A percentile compares a stretch with the other conserved stretches of the same genome.
Conservation (phyloP, 495 filamentous ascomycete genomes). For the Aspergillus taichungensis region DNA sequence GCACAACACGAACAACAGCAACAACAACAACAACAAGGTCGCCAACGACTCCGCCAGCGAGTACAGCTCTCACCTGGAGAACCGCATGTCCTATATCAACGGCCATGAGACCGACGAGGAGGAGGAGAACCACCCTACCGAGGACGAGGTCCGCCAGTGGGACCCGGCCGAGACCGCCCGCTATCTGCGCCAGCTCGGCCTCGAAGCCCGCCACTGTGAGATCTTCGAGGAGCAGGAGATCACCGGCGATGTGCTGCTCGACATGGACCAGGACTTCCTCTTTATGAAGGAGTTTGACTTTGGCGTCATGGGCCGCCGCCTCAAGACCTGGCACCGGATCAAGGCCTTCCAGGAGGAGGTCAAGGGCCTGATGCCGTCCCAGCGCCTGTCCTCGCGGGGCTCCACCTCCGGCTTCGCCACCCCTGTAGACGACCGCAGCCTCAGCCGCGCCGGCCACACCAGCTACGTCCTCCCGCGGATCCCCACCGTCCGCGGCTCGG, state of each 20-base stretch:
- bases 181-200: slow-evolving; percentile 69
- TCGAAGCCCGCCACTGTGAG: slow-evolving; percentile 79
- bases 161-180: slow-evolving; percentile 69
- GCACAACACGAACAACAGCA: slow-evolving; percentile 30
- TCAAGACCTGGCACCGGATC: slow-evolving; percentile 95
- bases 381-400: slow-evolving; percentile 15
- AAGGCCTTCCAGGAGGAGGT: slow-evolving; percentile 82
- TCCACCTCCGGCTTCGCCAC: slow-evolving; percentile 24
- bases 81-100: slow-evolving; percentile 80
- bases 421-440: slow-evolving; percentile 30
- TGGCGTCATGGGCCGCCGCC: slow-evolving; percentile 75
- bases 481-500: slow-evolving; percentile 37
- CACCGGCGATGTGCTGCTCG: slow-evolving; percentile 80
- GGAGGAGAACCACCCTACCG: slow-evolving; percentile 45
- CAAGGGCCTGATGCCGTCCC: slow-evolving; percentile 27
- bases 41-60: slow-evolving; percentile 82
- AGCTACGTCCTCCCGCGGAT: slow-evolving; percentile 53
- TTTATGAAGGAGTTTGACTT: slow-evolving; percentile 95
- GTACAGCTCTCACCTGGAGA: slow-evolving; percentile 70
- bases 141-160: slow-evolving; percentile 65
- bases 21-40: too few relatives aligned
- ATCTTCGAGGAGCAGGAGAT: slow-evolving; percentile 97
- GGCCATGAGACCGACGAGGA: slow-evolving; percentile 79
- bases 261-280: slow-evolving; percentile 87
- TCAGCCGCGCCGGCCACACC: slow-evolving; percentile 27